Evolutionary conservation across 2,329 filamentous ascomycete genomes (phyloP).

Genomic region (Pestalotiopsis sp.): DNA sequence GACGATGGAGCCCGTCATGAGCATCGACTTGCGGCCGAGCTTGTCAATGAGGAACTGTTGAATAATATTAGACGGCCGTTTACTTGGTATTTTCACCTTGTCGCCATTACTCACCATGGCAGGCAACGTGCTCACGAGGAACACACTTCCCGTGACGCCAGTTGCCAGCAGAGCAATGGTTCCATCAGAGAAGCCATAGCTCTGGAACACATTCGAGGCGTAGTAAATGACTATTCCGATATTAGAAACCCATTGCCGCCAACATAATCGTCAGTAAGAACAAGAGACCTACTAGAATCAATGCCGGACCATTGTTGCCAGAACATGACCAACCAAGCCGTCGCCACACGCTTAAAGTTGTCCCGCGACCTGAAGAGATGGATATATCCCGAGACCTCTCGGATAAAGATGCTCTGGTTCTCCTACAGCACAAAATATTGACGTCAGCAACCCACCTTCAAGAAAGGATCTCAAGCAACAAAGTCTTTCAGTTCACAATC

Average conservation of each 20-base stretch:
- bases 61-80: background rate
- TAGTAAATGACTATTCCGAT: constrained; percentile 44
- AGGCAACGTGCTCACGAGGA: constrained; percentile 44
- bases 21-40: constrained; percentile 47
- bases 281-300: constrained; percentile 12
- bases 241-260: background rate
- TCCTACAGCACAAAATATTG: constrained; percentile 21
- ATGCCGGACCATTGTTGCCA: constrained; percentile 50
- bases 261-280: background rate
- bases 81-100: no score
- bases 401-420: constrained; percentile 38
- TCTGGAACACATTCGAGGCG: constrained; percentile 46
- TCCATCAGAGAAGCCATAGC: constrained; percentile 16
- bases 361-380: constrained; percentile 51
- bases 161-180: constrained; percentile 18
- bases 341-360: constrained; percentile 46
- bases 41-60: constrained; percentile 47
- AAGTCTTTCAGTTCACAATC: no score
- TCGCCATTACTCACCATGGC: constrained; percentile 33
- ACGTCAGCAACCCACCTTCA: background rate
- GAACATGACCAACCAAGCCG: constrained; percentile 57
- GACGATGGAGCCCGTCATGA: constrained; percentile 45
- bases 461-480: no score
- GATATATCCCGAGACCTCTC: constrained; percentile 50
- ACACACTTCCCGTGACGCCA: constrained; percentile 17